phyloP scores from a whole-genome alignment of 2,329 filamentous ascomycete species.

The Cryphonectria radicalis region DNA sequence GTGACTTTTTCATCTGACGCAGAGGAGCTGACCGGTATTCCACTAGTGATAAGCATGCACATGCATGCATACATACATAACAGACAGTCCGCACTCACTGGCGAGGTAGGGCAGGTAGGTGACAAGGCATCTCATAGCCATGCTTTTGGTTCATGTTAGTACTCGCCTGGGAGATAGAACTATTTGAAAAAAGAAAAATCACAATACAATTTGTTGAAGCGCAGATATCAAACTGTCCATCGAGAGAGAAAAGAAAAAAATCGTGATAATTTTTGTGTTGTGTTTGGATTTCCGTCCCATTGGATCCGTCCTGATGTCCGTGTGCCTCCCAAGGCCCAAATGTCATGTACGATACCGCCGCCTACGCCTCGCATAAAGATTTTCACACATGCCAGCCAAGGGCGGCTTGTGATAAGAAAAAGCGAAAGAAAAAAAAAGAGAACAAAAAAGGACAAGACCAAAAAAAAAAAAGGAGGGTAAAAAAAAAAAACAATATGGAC shows the following conservation, averaged over 20 bases:
- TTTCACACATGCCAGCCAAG: neutral
- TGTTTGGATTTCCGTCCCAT: neutral
- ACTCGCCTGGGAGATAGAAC: neutral
- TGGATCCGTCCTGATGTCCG: neutral
- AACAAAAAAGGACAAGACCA: neutral
- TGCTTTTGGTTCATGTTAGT: neutral
- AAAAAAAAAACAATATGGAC: neutral
- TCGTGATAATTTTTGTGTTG: neutral
- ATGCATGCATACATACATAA: neutral
- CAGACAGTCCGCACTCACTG: neutral
- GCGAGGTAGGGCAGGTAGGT: neutral
- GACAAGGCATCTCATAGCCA: neutral
- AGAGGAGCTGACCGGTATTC: constrained; percentile 18
- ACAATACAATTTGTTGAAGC: neutral
- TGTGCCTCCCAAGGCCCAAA: neutral
- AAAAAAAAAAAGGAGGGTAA: neutral
- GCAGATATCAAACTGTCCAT: neutral
- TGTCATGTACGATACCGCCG: neutral
- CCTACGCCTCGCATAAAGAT: constrained; percentile 9
- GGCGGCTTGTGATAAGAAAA: neutral
- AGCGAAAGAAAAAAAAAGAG: neutral
- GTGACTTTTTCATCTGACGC: neutral
- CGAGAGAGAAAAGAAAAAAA: neutral
- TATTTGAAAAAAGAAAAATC: neutral
- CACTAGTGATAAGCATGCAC: neutral